Evolutionary conservation across 2,329 filamentous ascomycete species (phyloP), one percentile per base, ranked within the genome.

Genomic region (Microcyclospora pomicola): DNA sequence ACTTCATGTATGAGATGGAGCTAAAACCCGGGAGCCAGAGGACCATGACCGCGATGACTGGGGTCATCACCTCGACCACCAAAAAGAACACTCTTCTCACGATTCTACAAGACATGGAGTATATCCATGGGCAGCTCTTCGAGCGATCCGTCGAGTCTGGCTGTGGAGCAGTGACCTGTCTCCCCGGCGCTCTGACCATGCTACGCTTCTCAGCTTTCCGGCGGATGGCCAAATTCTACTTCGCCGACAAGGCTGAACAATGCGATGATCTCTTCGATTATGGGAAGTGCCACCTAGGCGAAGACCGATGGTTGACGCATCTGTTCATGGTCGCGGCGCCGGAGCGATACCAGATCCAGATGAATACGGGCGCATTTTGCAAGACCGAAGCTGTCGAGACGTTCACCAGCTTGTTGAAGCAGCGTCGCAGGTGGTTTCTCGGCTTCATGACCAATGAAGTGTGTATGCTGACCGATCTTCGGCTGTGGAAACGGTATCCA

Each of bases 1-100:
- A 95, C 59, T 96, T 96, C 62, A 83, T 96, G 65, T 95, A 91
- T 61, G 88, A 96, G 58, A 96, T 96, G 91, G 86, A 96, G 61
- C 69, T 96, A 43, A 94, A 88, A 59, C 88, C 88, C 1, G 87
- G 87, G 38, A 93, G 87, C 63, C 77, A 82, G 55, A 77, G 79
- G 55, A 84, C 92, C 58, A 95, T 94, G 84, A 69, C 96, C 54
- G 88, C 88, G 37, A 95, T 95, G 85, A 96, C 88, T 11, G 88
- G 88, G 27, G 83, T 96, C 54, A 96, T 96, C 54, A 96, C 88
- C 2, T 88, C 86, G 1, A 95, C 87, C 0, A 94, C 88, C 0
- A 75, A 80, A 51, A 91, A 82, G 52, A 82, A 92, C 58, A 85
- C 81, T 48, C 66, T 96, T 39, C 83, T 96, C 53, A 96, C 91